These are phyloP conservation scores for Carex parvula DNA, from an alignment of 176 grass and related monocot species.

Conservation along the genomic window DNA sequence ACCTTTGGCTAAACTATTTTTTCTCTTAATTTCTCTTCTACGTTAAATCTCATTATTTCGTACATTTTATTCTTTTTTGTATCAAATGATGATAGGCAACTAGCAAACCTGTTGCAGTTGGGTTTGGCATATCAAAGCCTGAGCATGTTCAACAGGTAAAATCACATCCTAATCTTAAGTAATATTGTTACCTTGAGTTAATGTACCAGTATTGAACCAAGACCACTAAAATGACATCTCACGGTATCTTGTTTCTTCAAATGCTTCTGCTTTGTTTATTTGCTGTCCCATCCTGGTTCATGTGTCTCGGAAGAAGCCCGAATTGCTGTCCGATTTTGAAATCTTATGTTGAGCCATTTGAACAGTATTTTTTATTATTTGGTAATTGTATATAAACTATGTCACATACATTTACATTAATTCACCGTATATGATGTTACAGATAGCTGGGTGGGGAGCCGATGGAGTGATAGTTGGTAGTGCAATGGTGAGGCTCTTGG, in stretches of 20 bases:
- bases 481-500: conserved; percentile 75
- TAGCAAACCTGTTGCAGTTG: conserved; percentile 86
- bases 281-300: not conserved
- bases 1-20: not conserved
- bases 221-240: not conserved
- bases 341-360: not conserved
- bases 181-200: not conserved
- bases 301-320: too few relatives aligned
- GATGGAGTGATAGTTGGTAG: conserved; percentile 94
- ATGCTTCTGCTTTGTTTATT: not conserved
- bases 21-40: not conserved
- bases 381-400: not conserved
- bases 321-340: not conserved
- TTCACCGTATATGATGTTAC: not conserved
- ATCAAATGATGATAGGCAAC: conserved; percentile 50
- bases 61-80: not conserved
- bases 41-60: not conserved
- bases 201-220: not conserved
- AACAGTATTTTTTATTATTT: not conserved
- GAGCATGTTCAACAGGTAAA: conserved; percentile 91
- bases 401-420: too few relatives aligned
- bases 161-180: not conserved
- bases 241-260: not conserved
- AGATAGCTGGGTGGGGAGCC: conserved; percentile 83
- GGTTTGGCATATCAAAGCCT: conserved; percentile 88